Base-by-base conservation (phyloP, 1,139 yeast genomes). In the Williopsis jadinii region DNA sequence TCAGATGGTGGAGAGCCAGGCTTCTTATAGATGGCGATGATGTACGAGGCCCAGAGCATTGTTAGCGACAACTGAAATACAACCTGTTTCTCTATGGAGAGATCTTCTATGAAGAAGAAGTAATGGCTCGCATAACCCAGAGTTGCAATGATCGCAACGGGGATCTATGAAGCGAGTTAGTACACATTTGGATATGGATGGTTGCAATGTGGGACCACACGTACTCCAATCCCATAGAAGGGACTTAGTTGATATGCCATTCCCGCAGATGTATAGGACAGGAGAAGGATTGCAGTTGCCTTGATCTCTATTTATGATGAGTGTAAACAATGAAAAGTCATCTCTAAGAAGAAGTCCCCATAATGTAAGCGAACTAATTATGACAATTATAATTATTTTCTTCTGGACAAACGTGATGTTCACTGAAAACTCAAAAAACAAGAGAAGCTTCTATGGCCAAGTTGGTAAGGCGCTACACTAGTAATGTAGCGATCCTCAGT, bases 401-500 rank as follows among this genome's bases (percentile, higher is more conserved):
- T 19, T 6, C 24, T n/a, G n/a, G n/a, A n/a, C n/a, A n/a, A n/a
- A n/a, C n/a, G n/a, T n/a, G n/a, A n/a, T n/a, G n/a, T n/a, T n/a
- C n/a, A n/a, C n/a, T n/a, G n/a, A n/a, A n/a, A n/a, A n/a, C n/a
- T n/a, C n/a, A n/a, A n/a, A n/a, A n/a, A n/a, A n/a, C 24, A 19
- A 33, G 30, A 35, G 38, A 29, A 45, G 74, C 73, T 71, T 67
- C 65, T 71, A 74, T 76, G 82, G 81, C 85, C 85, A 79, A 80
- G 85, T 78, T 79, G 86, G 86, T 80, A 80, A 80, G 85, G 86
- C 86, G 82, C 82, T 79, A 77, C 85, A 80, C 86, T 80, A 80
- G 85, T 80, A 80, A 80, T 80, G 85, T 77, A 79, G 86, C 44
- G 47, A 80, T 80, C 86, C 78, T 77, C 84, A 80, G 86, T 80